Evolutionary conservation across 352 stramenopile species (phyloP).

Genomic region (Thraustotheca clavata): DNA sequence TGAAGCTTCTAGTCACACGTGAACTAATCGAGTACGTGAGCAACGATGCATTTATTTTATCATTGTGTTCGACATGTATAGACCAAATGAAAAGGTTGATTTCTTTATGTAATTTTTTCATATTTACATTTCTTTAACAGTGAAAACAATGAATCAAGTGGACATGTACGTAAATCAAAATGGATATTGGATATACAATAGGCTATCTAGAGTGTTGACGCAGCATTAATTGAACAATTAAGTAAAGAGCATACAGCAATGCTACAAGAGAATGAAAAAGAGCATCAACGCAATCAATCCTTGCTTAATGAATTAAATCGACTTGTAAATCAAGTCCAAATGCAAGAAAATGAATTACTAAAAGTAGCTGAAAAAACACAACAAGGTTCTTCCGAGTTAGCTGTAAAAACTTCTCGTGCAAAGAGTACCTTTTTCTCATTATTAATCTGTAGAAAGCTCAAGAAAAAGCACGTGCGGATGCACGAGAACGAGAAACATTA

Average conservation of each 20-base stretch:
- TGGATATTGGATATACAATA: neutral
- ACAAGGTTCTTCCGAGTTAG: neutral
- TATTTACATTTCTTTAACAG: neutral
- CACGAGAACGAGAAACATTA: slow-evolving; percentile 8
- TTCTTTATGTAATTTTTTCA: too few relatives aligned
- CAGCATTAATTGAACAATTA: slow-evolving; percentile 13
- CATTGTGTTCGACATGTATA: neutral
- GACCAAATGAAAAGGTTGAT: too few relatives aligned
- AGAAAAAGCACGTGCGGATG: slow-evolving; percentile 15
- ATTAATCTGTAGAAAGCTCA: neutral
- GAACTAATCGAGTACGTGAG: slow-evolving; percentile 18
- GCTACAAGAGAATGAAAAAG: neutral
- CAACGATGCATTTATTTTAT: neutral
- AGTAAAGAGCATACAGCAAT: slow-evolving; percentile 5
- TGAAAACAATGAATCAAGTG: neutral
- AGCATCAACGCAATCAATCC: slow-evolving; percentile 1
- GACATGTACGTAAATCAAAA: too few relatives aligned
- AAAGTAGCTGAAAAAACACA: slow-evolving; percentile 11
- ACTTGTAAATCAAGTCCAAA: slow-evolving; percentile 8
- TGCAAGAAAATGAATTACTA: slow-evolving; percentile 4
- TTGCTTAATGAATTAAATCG: slow-evolving; percentile 7
- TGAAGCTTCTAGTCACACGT: slow-evolving; percentile 17
- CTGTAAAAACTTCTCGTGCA: neutral
- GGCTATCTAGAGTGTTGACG: neutral
- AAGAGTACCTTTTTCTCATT: neutral